phyloP scores from a whole-genome alignment of 1,139 yeast genomes.

The Scheffersomyces illinoinensis region DNA sequence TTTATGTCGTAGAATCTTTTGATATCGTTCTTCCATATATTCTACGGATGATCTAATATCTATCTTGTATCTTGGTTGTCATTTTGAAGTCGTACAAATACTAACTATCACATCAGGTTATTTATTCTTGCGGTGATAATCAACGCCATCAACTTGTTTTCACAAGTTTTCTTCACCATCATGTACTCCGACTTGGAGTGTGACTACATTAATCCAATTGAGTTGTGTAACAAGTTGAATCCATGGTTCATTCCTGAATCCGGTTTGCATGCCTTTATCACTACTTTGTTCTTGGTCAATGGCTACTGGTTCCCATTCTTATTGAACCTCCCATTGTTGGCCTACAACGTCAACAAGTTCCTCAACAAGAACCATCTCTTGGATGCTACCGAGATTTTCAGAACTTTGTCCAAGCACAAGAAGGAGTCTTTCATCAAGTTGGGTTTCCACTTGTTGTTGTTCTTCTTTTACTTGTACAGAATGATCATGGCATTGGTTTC shows the following conservation, averaged over 20 bases:
- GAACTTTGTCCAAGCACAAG: constrained; percentile 91
- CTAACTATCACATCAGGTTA: constrained; percentile 42
- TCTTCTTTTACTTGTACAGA: constrained; percentile 93
- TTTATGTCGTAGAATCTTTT: background rate
- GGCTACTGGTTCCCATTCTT: constrained; percentile 94
- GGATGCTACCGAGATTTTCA: constrained; percentile 97
- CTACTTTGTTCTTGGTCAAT: constrained; percentile 72
- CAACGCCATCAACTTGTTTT: constrained; percentile 83
- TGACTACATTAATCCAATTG: constrained; percentile 96
- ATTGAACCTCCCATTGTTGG: constrained; percentile 82
- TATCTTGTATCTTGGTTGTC: background rate
- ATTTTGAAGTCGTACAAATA: constrained; percentile 2
- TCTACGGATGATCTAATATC: no score
- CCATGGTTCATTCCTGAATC: constrained; percentile 92
- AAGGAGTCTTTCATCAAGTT: constrained; percentile 87
- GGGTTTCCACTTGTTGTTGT: constrained; percentile 87
- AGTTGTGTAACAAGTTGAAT: constrained; percentile 89
- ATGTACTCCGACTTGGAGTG: constrained; percentile 93
- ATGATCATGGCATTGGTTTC: constrained; percentile 94
- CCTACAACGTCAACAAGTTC: constrained; percentile 75
- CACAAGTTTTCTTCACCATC: constrained; percentile 90
- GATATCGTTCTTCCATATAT: background rate
- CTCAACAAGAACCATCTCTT: constrained; percentile 78
- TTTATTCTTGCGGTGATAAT: constrained; percentile 82
- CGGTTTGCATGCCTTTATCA: constrained; percentile 71